Percentiles rank a stretch among this genome's conserved stretches.
These are phyloP conservation scores for Hura crepitans DNA, from an alignment of 441 rosid genomes.

Conservation along the genomic window DNA sequence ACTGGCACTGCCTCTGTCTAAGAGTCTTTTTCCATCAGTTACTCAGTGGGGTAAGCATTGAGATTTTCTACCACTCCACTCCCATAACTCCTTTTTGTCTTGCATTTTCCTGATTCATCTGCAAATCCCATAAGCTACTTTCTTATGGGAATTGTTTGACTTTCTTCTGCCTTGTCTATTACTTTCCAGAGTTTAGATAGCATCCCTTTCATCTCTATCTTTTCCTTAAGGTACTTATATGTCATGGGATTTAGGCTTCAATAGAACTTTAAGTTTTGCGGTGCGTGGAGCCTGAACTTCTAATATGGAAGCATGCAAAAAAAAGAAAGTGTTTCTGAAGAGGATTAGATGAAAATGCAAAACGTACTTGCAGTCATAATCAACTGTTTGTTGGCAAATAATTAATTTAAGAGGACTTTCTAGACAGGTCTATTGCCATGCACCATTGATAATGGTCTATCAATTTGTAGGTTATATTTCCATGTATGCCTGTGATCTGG, in stretches of 20 bases:
- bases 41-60: slow-evolving; percentile 44
- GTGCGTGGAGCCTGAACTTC: background rate
- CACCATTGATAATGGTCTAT: no score
- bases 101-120: background rate
- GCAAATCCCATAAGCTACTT: background rate
- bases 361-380: background rate
- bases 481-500: background rate
- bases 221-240: background rate
- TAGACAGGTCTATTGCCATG: background rate
- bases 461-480: no score
- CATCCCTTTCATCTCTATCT: background rate
- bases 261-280: background rate
- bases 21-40: slow-evolving; percentile 50
- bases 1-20: slow-evolving; percentile 47
- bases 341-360: background rate
- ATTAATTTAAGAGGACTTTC: background rate
- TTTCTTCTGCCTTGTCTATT: background rate
- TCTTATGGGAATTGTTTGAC: slow-evolving; percentile 2
- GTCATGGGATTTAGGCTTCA: background rate
- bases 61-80: background rate
- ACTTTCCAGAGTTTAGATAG: background rate
- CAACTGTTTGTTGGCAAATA: background rate
- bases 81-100: background rate
- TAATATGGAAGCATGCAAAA: background rate
- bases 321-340: background rate